phyloP scores from a whole-genome alignment of 2,329 filamentous ascomycete species.

The Tolypocladium sp. region DNA sequence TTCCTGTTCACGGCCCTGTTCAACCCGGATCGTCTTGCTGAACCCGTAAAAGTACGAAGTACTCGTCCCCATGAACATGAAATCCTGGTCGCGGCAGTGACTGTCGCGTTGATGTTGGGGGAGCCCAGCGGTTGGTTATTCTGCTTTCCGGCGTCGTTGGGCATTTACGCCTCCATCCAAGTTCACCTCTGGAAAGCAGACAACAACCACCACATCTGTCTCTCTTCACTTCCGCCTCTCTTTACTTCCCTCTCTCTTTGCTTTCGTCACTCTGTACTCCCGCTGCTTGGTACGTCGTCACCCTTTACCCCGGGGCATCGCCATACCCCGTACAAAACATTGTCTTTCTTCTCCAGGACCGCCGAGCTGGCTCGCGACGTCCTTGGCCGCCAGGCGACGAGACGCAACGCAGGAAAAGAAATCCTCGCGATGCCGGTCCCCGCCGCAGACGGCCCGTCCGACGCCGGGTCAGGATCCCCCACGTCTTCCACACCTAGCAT shows the following conservation, averaged over 20 bases:
- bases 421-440: not conserved
- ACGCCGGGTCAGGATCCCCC: not conserved
- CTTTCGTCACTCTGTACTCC: not conserved
- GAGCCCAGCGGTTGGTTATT: not conserved
- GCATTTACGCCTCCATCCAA: not conserved
- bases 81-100: not conserved
- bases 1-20: too few species aligned
- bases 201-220: not conserved
- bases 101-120: not conserved
- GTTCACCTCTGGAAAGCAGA: not conserved
- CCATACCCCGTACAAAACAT: not conserved
- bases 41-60: too few species aligned
- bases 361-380: not conserved
- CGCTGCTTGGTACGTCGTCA: not conserved
- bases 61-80: too few species aligned
- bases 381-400: not conserved
- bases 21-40: too few species aligned
- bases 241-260: not conserved
- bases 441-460: constrained; percentile 6
- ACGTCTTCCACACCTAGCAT: not conserved
- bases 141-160: not conserved
- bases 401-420: not conserved
- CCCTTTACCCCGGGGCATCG: not conserved
- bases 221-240: not conserved
- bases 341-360: not conserved